Conservation (phyloP, 163 green algal species). For the Scenedesmus sp. region DNA sequence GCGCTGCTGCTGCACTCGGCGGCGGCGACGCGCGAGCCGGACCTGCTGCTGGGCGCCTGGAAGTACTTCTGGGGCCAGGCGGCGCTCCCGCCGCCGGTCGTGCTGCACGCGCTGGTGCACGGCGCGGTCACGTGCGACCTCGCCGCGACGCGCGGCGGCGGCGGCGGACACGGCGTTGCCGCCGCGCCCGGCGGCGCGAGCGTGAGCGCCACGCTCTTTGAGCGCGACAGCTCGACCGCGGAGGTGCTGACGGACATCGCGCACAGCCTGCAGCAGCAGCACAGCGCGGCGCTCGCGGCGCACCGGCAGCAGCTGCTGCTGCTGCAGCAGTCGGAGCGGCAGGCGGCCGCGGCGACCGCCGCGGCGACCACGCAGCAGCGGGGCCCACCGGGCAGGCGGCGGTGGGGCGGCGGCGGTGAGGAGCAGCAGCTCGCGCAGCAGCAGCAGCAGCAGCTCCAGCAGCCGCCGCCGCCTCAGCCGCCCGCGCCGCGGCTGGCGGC, state of each 20-base stretch:
- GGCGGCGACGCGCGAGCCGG: slow-evolving; percentile 12
- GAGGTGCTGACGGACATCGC: not conserved
- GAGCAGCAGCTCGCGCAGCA: slow-evolving; percentile 14
- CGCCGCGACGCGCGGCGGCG: slow-evolving; percentile 19
- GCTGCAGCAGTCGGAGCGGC: slow-evolving; percentile 22
- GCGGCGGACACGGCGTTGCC: slow-evolving; percentile 18
- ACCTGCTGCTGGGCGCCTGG: slow-evolving; percentile 29
- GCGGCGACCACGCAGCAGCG: too few relatives aligned
- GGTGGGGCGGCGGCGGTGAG: too few relatives aligned
- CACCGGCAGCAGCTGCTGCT: slow-evolving; percentile 10
- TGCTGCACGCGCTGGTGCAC: slow-evolving; percentile 36
- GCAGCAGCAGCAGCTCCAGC: slow-evolving; percentile 38
- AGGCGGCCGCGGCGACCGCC: too few relatives aligned
- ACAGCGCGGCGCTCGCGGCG: not conserved
- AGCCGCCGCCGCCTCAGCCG: slow-evolving; percentile 5
- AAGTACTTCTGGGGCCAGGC: slow-evolving; percentile 17
- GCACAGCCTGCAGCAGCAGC: not conserved
- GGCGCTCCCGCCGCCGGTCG: not conserved
- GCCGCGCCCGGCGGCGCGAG: slow-evolving; percentile 14
- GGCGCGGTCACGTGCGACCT: slow-evolving; percentile 32
- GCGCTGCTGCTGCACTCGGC: slow-evolving; percentile 19
- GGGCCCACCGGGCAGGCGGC: too few relatives aligned
- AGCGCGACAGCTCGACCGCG: slow-evolving; percentile 10
- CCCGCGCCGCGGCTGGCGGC: not conserved
- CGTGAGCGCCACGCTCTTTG: slow-evolving; percentile 2